Base-by-base conservation (phyloP, 2,329 filamentous ascomycete genomes). In the Alternaria longipes region DNA sequence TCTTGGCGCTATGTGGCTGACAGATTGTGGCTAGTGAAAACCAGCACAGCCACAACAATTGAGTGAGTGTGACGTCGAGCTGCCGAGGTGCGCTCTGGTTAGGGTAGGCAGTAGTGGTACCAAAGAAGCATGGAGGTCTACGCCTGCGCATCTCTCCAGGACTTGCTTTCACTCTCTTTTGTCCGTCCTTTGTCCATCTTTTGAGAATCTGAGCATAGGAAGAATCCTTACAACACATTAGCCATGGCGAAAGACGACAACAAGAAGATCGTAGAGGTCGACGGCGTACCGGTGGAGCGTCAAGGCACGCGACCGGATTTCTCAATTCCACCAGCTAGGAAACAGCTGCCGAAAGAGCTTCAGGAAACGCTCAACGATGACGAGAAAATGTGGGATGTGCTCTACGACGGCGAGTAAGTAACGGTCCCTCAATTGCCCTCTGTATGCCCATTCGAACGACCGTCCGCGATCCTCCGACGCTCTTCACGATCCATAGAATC, bases 321-420 rank as follows among this genome's bases (percentile, higher is more conserved):
- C 75, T 79, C 78, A 12, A 70, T 81, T 65, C 83, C 81, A 18
- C 77, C 84, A n/a, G 78, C 84, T 46, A 79, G 82, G 57, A 82
- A 82, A 70, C 82, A 81, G 62, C 82, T 89, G 14, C 83, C 85
- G n/a, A 79, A 81, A 50, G 81, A 83, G 32, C 76, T 89, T 3
- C 86, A 88, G 75, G 81, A 83, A 36, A 82, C 85, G 3, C 79
- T 89, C 8, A 84, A 89, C 66, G 80, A 80, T 56, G 84, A 97
- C 9, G 91, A 92, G 32, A 89, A 88, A 70, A 89, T 93, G 71
- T 91, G 92, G 78, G 91, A 93, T 60, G 87, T 92, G 61, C 79
- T 96, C 38, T 89, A 91, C 65, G 89, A 93, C 59, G 91, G 92
- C 80, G 89, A 90, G 91, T 94, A 86, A 65, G 90, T 86, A 5